Evolutionary conservation across 228 moss, liverwort and hornwort species (phyloP), one percentile per base, ranked within the genome.

Genomic region (Sphagnum magellanicum): DNA sequence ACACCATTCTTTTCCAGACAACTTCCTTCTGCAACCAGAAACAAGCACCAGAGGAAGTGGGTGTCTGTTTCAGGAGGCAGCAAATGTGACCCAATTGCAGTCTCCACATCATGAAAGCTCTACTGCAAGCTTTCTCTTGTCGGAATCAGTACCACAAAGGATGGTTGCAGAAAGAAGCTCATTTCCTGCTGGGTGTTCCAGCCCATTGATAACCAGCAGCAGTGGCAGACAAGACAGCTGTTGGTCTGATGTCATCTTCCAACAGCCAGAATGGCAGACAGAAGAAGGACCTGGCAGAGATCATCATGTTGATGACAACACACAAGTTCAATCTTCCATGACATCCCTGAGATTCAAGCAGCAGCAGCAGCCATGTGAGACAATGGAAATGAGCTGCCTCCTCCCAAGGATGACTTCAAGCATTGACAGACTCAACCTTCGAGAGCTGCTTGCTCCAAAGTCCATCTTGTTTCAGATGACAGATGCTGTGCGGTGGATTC

Each of bases 241-340:
- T 68, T 69, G 79, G 79, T 58, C 74, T 77, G 50, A 74, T 79
- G 47, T 47, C 61, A 15, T 16, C 8, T 62, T 62, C 15, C 61
- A 62, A 16, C 61, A 62, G 15, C 32, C 32, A 32, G 32, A 32
- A 32, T 32, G 32, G 32, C 32, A 32, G 32, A 32, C 32, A 32
- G 32, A 32, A 32, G 32, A 32, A 32, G 32, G 32, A 32, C 32
- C 32, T 3, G 32, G 1, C 32, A 32, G 3, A 32, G 32, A 32
- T 32, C 32, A 32, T 32, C 32, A 3, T 32, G 32, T 32, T 32
- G 32, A 32, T 32, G 32, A 32, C 32, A 32, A 32, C 32, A 10
- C 15, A 16, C 61, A 62, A 16, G 8, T 16, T 6, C 16, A 62
- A 8, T 10, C 61, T 16, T 16, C 15, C 61, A 16, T 47, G 61